Evolutionary conservation across 2,329 filamentous ascomycete genomes (phyloP), one percentile per base, ranked within the genome.

Genomic region (Diaporthe capsici): DNA sequence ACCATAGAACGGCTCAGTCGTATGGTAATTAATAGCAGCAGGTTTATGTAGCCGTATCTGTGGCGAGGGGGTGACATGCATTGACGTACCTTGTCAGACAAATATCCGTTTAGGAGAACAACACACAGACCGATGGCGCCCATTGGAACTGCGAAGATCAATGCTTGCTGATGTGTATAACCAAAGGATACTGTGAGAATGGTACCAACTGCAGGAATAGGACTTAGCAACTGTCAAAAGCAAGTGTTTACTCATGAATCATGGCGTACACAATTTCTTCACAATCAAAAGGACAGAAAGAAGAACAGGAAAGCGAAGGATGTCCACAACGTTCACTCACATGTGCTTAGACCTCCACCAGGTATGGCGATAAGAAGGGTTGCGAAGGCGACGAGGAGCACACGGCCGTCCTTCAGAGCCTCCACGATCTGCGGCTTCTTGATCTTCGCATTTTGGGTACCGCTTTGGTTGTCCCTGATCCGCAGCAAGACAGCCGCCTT

Each of bases 371-470:
- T 76, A 17, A 77, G 72, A 42, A 86, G 80, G 0, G 88, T 86
- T 82, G 88, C 85, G 60, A 89, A 75, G 75, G 89, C 88, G 3
- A 90, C 79, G 39, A 90, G 85, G 86, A 88, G 90, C 1, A 88
- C 88, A 79, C 90, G 89, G 0, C 88, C 88, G 75, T 90, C 89
- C 10, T 79, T 76, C 0, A 86, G 76, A 0, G 87, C 86, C 79
- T 90, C 86, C 75, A 82, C 82, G 4, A 86, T 83, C 79, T 88
- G 87, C 55, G 86, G 81, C 79, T 80, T 82, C 77, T 87, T 86
- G 79, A 87, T 87, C 47, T 87, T 83, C 17, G 82, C 82, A 75
- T 88, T 89, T 76, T 89, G 89, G 57, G 90, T 85, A 0, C 88
- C 89, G 74, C 87, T 86, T 6, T 85, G 81, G 77, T 90, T 90